Evolutionary conservation across 306 rosid genomes (phyloP), one percentile per base, ranked within the genome.

Genomic region (Sechiopsis laciniata): DNA sequence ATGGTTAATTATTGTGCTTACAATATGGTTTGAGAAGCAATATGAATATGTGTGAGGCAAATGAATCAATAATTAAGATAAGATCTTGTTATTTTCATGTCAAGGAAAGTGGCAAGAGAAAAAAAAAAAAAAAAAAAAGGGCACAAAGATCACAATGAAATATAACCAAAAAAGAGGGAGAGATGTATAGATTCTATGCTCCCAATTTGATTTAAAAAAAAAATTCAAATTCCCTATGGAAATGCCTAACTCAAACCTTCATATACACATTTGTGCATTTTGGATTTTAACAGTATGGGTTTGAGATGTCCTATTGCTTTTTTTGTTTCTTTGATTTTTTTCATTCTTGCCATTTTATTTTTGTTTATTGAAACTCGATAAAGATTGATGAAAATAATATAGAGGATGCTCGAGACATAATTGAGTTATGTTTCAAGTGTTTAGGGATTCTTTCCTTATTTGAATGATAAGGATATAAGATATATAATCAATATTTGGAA

Each of bases 161-260:
- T 32, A 32, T 32, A 32, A 32, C 4, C 37, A 32, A 32, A 32
- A 32, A 32, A 32, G 3, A 32, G 1, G 6, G 2, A 37, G 6
- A 74, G 40, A 72, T 54, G 57, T 16, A 70, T 76, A 83, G 88
- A 86, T 88, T 88, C 92, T 69, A 73, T 76, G 77, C 78, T 84
- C 88, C 87, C 81, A 80, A 78, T 80, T 72, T 88, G 79, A 86
- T 74, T 74, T 63, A 84, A 85, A 8, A 20, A 6, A 54, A 16
- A 1, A 3, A 54, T 89, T 86, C 91, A 84, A 85, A 84, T 89
- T 87, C 91, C 78, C 77, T 78, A 61, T 80, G 82, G 40, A 74
- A 79, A 79, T 83, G 82, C 84, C 19, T 82, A 84, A 76, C 17
- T 46, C 16, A 69, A 69, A 72, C 80, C 83, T 75, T 78, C 81